Percentiles rank a stretch among this genome's conserved stretches.
Evolutionary conservation across 257 asterid genomes (phyloP).

Genomic region (Solanum piurae): DNA sequence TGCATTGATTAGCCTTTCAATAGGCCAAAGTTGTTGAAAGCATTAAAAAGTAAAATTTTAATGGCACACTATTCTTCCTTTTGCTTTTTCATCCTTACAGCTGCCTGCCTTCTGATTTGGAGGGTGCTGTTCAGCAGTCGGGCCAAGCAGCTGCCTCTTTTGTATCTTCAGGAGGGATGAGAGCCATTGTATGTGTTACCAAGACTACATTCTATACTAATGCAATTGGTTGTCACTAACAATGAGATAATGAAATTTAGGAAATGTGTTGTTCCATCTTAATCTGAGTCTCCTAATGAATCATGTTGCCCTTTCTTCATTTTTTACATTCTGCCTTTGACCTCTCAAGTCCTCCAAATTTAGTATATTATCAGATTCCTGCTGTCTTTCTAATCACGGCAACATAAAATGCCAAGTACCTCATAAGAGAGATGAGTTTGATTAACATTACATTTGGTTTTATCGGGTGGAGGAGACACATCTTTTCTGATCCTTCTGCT

Average conservation of each 20-base stretch:
- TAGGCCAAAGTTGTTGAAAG: background rate
- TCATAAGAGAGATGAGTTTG: background rate
- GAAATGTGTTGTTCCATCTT: background rate
- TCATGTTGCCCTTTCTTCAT: background rate
- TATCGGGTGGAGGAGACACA: background rate
- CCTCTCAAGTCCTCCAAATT: background rate
- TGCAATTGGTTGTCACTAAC: background rate
- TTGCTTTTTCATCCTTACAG: slow-evolving; percentile 33
- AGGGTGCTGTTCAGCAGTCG: slow-evolving; percentile 88
- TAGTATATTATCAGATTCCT: background rate
- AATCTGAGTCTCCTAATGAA: background rate
- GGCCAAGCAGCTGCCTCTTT: slow-evolving; percentile 78
- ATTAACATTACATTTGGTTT: background rate
- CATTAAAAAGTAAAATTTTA: background rate
- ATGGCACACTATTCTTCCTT: background rate
- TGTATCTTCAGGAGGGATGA: slow-evolving; percentile 76
- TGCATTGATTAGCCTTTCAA: background rate
- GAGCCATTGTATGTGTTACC: slow-evolving; percentile 61
- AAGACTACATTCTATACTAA: background rate
- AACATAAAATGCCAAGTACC: background rate
- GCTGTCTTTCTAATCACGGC: background rate
- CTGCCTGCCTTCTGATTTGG: slow-evolving; percentile 90
- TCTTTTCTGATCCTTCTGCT: background rate
- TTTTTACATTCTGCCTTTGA: background rate
- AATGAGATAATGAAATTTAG: background rate